These are phyloP conservation scores for Cystobasidium sp. DNA, from an alignment of 1,284 basidiomycete species.

Conservation along the genomic window DNA sequence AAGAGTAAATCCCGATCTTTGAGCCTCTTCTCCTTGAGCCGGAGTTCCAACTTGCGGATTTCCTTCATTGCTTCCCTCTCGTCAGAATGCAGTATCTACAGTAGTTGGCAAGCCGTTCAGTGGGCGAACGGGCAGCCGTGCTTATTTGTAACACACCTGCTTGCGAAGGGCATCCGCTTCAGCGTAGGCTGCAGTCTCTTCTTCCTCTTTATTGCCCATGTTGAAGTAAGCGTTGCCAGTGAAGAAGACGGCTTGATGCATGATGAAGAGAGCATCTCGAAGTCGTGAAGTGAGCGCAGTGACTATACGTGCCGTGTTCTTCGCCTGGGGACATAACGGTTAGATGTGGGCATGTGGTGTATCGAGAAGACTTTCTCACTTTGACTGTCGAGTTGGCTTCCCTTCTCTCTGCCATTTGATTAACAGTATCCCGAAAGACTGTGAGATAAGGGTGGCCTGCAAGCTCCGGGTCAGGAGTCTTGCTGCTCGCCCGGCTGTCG, in stretches of 20 bases:
- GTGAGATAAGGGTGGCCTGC: constrained; percentile 23
- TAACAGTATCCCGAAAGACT: constrained; percentile 30
- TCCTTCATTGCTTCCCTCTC: constrained; percentile 23
- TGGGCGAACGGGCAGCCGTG: neutral
- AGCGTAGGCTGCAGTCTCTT: constrained; percentile 37
- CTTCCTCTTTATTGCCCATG: constrained; percentile 35
- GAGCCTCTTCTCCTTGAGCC: constrained; percentile 16
- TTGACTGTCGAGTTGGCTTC: constrained; percentile 10
- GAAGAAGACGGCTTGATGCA: constrained; percentile 50
- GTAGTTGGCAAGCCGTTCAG: neutral
- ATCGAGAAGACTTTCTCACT: neutral
- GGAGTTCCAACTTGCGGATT: constrained; percentile 7
- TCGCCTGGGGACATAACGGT: neutral
- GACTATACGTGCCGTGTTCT: constrained; percentile 6
- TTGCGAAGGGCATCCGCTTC: constrained; percentile 44
- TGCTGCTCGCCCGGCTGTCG: constrained; percentile 20
- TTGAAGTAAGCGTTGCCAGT: constrained; percentile 50
- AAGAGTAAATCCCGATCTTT: constrained; percentile 45
- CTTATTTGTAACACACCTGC: constrained; percentile 8
- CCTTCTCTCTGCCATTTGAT: constrained; percentile 6
- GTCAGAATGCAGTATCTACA: constrained; percentile 23
- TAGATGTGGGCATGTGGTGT: neutral
- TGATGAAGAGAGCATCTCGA: constrained; percentile 48
- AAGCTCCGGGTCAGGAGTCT: constrained; percentile 5
- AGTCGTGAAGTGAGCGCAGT: constrained; percentile 44